Base-by-base conservation (phyloP, 257 asterid genomes). In the Lithospermum erythrorhizon region DNA sequence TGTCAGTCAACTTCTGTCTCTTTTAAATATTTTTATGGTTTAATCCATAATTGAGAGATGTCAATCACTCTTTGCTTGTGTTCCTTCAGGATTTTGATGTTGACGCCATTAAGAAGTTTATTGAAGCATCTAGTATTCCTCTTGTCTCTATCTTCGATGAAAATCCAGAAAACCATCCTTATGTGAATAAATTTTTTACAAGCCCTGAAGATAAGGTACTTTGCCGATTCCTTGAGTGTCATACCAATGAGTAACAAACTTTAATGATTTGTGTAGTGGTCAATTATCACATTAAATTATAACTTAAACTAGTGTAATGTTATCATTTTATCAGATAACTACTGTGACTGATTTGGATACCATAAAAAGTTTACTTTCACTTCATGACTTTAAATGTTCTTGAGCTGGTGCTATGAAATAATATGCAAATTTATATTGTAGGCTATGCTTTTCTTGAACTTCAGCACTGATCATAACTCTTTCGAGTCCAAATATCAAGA, bases 401-500 rank as follows among this genome's bases (percentile, higher is more conserved):
- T 41, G 49, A 41, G 49, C 49, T 41, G 18, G 49, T 41, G 18
- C 49, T 41, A 41, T 41, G 49, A 11, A 41, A 41, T 41, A 41
- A 41, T 14, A 41, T 41, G 49, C 18, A 41, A 11, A 41, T 11
- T 35, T 41, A 41, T 41, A 1, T 41, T 13, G 49, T 14, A 86
- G 97, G 95, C 87, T 66, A 66, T 89, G 84, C 83, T 89, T 15
- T 81, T 84, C 53, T 78, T 77, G 58, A 76, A 84, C 88, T 84
- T 89, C 75, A 87, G 74, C 77, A 64, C 61, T 37, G 93, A 84
- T 67, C 78, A 68, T 2, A 85, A 83, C 27, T 70, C 79, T 15
- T 89, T 84, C 79, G 64, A 73, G 58, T 55, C 80, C 16, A 84
- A 71, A 45, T 87, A 81, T 55, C 79, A 73, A 70, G 85, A 81